These are phyloP conservation scores for Penicillium corylophilum DNA, from an alignment of 2,329 filamentous ascomycete species.

Conservation along the genomic window DNA sequence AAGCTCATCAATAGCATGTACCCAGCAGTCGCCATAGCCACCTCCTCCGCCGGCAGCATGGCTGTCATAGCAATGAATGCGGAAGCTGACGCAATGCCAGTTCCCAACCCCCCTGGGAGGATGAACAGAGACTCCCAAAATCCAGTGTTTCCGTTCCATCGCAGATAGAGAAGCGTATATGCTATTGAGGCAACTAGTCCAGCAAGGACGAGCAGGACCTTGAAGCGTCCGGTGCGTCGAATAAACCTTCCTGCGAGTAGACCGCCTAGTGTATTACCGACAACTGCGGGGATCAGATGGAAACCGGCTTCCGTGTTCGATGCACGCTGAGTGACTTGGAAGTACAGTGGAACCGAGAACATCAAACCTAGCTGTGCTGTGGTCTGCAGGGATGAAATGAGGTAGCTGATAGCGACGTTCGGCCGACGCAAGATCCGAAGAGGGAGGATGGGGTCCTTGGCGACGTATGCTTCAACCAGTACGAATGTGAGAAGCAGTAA, in stretches of 20 bases:
- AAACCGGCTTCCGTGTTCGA: conserved; percentile 59
- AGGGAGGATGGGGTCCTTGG: conserved; percentile 37
- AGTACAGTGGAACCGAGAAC: conserved; percentile 68
- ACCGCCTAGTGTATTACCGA: conserved; percentile 64
- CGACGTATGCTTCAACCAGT: conserved; percentile 32
- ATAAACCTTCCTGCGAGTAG: conserved; percentile 60
- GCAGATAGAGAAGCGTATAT: conserved; percentile 53
- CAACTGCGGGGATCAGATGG: conserved; percentile 66
- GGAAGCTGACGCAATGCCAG: conserved; percentile 48
- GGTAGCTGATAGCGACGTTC: conserved; percentile 31
- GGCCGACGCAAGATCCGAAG: conserved; percentile 33
- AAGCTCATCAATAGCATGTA: conserved; percentile 49
- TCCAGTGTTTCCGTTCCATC: conserved; percentile 61
- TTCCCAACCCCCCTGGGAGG: conserved; percentile 56
- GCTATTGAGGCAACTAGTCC: conserved; percentile 51
- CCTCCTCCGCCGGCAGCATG: conserved; percentile 45
- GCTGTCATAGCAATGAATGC: conserved; percentile 53
- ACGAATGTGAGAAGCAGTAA: conserved; percentile 26
- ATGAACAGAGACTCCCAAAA: conserved; percentile 60
- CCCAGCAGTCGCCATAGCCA: conserved; percentile 52
- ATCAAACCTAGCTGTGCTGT: conserved; percentile 63
- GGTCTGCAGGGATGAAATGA: conserved; percentile 53
- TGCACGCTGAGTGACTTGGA: conserved; percentile 60
- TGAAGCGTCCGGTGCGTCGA: conserved; percentile 60
- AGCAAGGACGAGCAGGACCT: conserved; percentile 53